A percentile compares a stretch with the other conserved stretches of the same genome.
Conservation (phyloP, 2,329 filamentous ascomycete species). For the Colletotrichum kahawae region DNA sequence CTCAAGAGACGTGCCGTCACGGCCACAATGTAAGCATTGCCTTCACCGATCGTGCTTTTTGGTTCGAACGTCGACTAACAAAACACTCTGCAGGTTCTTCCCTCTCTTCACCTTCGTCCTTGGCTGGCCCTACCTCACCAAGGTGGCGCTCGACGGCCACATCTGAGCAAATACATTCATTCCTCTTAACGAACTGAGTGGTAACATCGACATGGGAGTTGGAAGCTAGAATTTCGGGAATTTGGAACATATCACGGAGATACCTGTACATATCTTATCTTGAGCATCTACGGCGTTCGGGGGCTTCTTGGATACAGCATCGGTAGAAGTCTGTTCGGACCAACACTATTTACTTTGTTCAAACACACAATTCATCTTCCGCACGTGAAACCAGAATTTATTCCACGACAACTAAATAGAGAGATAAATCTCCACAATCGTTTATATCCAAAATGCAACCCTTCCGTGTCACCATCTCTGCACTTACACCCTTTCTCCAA, state of each 20-base stretch:
- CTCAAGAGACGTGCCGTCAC: constrained; percentile 32
- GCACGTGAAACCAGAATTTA: neutral
- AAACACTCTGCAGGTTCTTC: neutral
- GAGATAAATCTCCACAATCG: neutral
- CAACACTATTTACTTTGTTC: constrained; percentile 18
- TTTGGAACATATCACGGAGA: neutral
- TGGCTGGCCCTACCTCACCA: constrained; percentile 21
- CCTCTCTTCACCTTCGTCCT: constrained; percentile 3
- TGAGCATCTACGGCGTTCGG: constrained; percentile 9
- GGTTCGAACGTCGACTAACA: neutral
- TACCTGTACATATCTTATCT: constrained; percentile 18
- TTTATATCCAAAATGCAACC: neutral
- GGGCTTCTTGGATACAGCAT: neutral
- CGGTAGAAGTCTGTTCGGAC: constrained; percentile 4
- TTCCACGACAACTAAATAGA: neutral
- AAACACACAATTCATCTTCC: neutral
- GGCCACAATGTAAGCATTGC: constrained; percentile 37
- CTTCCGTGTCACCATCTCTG: neutral
- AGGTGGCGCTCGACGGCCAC: constrained; percentile 4
- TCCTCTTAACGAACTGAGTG: neutral
- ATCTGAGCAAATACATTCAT: neutral
- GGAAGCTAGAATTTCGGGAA: neutral
- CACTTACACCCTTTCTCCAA: constrained; percentile 1
- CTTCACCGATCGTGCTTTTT: neutral
- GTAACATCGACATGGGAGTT: neutral